Percentiles rank a stretch among this genome's conserved stretches.
These are phyloP conservation scores for Venturia effusa DNA, from an alignment of 2,329 filamentous ascomycete species.

Conservation along the genomic window DNA sequence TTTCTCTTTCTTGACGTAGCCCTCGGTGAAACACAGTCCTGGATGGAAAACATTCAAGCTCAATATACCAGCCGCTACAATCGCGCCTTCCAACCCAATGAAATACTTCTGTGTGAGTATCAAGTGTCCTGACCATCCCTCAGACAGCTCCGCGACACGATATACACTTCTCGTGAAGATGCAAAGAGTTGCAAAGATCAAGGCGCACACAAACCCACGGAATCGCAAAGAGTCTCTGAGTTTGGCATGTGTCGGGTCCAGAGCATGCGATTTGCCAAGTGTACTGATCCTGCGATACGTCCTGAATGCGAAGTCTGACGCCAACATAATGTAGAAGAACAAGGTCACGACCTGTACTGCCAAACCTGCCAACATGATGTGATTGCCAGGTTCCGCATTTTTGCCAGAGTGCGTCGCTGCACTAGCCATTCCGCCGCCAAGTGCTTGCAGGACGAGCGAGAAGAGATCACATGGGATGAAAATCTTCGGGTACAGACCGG, in stretches of 20 bases:
- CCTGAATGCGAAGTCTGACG: slow-evolving; percentile 23
- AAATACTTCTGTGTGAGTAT: slow-evolving; percentile 35
- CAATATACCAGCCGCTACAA: slow-evolving; percentile 23
- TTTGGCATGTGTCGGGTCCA: slow-evolving; percentile 16
- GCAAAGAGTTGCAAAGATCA: slow-evolving; percentile 47
- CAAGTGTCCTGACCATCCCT: slow-evolving; percentile 51
- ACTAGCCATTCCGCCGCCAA: slow-evolving; percentile 32
- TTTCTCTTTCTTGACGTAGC: slow-evolving; percentile 12
- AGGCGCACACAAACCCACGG: slow-evolving; percentile 43
- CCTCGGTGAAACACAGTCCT: slow-evolving; percentile 25
- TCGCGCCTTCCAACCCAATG: slow-evolving; percentile 27
- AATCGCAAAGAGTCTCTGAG: slow-evolving; percentile 37
- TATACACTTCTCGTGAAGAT: slow-evolving; percentile 57
- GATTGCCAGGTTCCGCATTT: slow-evolving; percentile 27
- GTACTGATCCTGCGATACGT: slow-evolving; percentile 1
- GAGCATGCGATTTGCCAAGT: slow-evolving; percentile 13
- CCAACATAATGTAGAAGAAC: slow-evolving; percentile 30
- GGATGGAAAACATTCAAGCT: slow-evolving; percentile 26
- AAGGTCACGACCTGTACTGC: slow-evolving; percentile 34
- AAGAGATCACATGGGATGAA: slow-evolving; percentile 40
- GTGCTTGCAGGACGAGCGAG: slow-evolving; percentile 34
- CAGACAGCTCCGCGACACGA: slow-evolving; percentile 53
- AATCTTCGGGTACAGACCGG: slow-evolving; percentile 37
- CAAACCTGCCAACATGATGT: slow-evolving; percentile 36
- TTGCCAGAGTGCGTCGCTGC: slow-evolving; percentile 21